Evolutionary conservation across 2,329 filamentous ascomycete genomes (phyloP).

Genomic region (Botryotinia globosa): DNA sequence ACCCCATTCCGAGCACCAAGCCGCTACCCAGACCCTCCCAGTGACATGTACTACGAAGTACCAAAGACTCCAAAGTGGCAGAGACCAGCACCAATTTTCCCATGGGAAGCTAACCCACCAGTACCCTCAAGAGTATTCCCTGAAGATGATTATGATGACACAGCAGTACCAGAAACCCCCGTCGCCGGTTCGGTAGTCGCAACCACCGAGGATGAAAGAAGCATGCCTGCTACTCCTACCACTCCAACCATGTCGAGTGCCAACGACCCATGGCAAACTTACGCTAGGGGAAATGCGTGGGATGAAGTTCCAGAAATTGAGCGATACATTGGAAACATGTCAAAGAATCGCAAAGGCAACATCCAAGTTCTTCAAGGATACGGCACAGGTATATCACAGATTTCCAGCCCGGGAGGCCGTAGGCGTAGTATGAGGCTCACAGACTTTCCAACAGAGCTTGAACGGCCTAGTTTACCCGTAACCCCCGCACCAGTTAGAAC

Average conservation of each 20-base stretch:
- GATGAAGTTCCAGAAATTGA: slow-evolving; percentile 87
- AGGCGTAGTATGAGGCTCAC: slow-evolving; percentile 66
- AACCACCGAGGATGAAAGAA: slow-evolving; percentile 42
- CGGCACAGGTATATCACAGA: slow-evolving; percentile 35
- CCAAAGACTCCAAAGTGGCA: slow-evolving; percentile 61
- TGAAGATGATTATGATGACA: slow-evolving; percentile 46
- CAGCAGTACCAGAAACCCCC: slow-evolving; percentile 28
- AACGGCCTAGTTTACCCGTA: slow-evolving; percentile 84
- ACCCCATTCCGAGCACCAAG: slow-evolving; percentile 73
- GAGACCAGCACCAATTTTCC: slow-evolving; percentile 72
- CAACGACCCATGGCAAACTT: slow-evolving; percentile 68
- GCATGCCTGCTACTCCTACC: slow-evolving; percentile 44
- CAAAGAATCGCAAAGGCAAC: slow-evolving; percentile 55
- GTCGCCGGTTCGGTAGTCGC: slow-evolving; percentile 41
- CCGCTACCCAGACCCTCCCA: slow-evolving; percentile 78
- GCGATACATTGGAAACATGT: slow-evolving; percentile 76
- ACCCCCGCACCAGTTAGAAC: slow-evolving; percentile 79
- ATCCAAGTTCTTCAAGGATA: slow-evolving; percentile 39
- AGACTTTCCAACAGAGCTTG: slow-evolving; percentile 79
- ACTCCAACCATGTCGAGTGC: slow-evolving; percentile 49
- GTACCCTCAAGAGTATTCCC: slow-evolving; percentile 64
- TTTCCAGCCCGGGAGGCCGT: slow-evolving; percentile 33
- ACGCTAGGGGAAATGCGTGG: slow-evolving; percentile 83
- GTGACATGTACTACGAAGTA: slow-evolving; percentile 84
- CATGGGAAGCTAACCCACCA: slow-evolving; percentile 75